Evolutionary conservation across 139 green algal genomes (phyloP), one percentile per base, ranked within the genome.

Genomic region (Tetradesmus obliquus): DNA sequence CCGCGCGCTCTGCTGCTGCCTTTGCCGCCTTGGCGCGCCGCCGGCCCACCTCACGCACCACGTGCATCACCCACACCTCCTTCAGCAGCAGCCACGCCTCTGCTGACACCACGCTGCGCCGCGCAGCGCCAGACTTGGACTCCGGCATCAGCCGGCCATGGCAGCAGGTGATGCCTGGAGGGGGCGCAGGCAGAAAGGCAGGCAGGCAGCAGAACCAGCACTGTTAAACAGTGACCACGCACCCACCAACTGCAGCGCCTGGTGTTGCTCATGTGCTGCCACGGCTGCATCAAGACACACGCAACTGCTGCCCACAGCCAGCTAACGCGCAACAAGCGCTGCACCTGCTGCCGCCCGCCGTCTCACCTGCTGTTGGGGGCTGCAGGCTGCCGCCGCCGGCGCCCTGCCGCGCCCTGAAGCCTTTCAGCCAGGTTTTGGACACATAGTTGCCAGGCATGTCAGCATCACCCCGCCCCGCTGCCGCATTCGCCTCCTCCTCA

Each of bases 81-180:
- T 92, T 89, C 69, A 97, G 86, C 55, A 93, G 93, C 24, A 5
- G 2, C 91, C 93, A 97, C 24, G 96, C 92, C 55, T 93, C 84
- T 3, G 22, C n/a, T 1, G 95, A 92, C 3, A 97, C 82, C 1
- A 89, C 92, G 3, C 92, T 57, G 20, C 95, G 93, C 45, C 88
- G 93, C 17, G 94, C 88, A 22, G 76, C 57, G 22, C 79, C 85
- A 51, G 71, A 82, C 12, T 54, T 20, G 7, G 53, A 22, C 80
- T 94, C 93, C 19, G 95, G 94, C 53, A 93, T 20, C 83, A 98
- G 91, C 13, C 79, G 24, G 58, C 95, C 95, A 90, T 97, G 96
- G 7, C 90, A 92, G 92, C 96, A 98, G 45, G 84, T 87, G 55
- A 98, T 91, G 57, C 85, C 89, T 22, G 91, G 85, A 6, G 94